phyloP scores from a whole-genome alignment of 2,329 filamentous ascomycete species.

The Pleochaeta shiraiana region DNA sequence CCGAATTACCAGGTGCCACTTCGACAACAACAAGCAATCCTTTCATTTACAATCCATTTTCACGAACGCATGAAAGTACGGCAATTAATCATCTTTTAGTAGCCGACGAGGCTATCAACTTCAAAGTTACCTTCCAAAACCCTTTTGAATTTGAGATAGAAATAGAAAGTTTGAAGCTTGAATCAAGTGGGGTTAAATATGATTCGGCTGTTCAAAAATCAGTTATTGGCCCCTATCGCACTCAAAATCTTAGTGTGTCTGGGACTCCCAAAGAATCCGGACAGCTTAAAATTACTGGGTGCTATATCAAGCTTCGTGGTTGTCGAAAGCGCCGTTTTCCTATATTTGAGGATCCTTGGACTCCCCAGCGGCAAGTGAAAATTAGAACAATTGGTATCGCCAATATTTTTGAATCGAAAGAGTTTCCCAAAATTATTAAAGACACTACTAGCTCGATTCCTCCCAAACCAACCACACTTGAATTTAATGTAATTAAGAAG shows the following conservation, averaged over 20 bases:
- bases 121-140: constrained; percentile 74
- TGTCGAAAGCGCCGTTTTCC: constrained; percentile 70
- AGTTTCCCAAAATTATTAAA: constrained; percentile 18
- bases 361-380: constrained; percentile 44
- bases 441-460: constrained; percentile 21
- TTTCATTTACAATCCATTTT: constrained; percentile 89
- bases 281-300: constrained; percentile 51
- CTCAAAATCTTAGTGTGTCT: constrained; percentile 52
- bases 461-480: constrained; percentile 29
- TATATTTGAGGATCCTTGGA: constrained; percentile 61
- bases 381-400: constrained; percentile 52
- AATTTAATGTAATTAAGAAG: constrained; percentile 52
- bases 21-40: constrained; percentile 37
- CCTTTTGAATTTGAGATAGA: constrained; percentile 86
- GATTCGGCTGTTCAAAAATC: constrained; percentile 41
- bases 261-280: constrained; percentile 48
- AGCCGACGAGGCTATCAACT: constrained; percentile 53
- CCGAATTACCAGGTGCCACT: constrained; percentile 25
- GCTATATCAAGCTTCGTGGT: constrained; percentile 54
- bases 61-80: constrained; percentile 41
- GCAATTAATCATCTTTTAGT: constrained; percentile 48
- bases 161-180: constrained; percentile 58
- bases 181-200: constrained; percentile 52
- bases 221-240: constrained; percentile 58
- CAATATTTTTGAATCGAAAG: constrained; percentile 19